phyloP scores from a whole-genome alignment of 2,329 filamentous ascomycete species.

The Lachnellula arida region DNA sequence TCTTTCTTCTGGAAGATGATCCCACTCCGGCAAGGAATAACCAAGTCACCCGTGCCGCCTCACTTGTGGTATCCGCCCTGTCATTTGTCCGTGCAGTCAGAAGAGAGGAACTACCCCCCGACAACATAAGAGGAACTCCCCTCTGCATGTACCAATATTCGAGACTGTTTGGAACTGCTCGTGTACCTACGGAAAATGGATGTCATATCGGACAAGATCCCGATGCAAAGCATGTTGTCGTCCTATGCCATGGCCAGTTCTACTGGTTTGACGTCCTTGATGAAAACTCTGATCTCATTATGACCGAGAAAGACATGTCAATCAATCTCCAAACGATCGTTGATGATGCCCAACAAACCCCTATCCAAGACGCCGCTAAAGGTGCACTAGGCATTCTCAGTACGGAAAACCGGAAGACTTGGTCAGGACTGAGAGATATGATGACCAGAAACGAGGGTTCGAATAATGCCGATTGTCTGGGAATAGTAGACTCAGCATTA shows the following conservation, averaged over 20 bases:
- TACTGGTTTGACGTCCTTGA: conserved; percentile 99
- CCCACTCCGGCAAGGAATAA: conserved; percentile 95
- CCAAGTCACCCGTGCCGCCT: conserved; percentile 91
- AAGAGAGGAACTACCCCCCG: conserved; percentile 86
- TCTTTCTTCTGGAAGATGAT: conserved; percentile 96
- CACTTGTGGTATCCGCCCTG: conserved; percentile 81
- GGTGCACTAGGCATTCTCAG: conserved; percentile 88
- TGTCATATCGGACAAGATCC: conserved; percentile 96
- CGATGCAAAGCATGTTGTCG: conserved; percentile 86
- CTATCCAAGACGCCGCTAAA: conserved; percentile 93
- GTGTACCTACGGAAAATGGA: conserved; percentile 88
- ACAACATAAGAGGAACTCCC: conserved; percentile 76
- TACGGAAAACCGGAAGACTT: conserved; percentile 93
- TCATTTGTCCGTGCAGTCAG: conserved; percentile 91
- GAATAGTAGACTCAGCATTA: conserved; percentile 88
- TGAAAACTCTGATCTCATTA: conserved; percentile 89
- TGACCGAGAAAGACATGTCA: conserved; percentile 91
- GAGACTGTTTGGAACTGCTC: conserved; percentile 86
- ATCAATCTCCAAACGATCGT: conserved; percentile 90
- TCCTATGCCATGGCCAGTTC: conserved; percentile 91
- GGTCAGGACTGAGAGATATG: conserved; percentile 87
- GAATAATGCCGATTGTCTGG: conserved; percentile 94
- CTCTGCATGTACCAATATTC: conserved; percentile 99
- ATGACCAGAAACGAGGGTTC: conserved; percentile 80
- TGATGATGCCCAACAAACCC: conserved; percentile 82